Evolutionary conservation across 2,329 filamentous ascomycete genomes (phyloP).

Genomic region (Dothideomycetes sp.): DNA sequence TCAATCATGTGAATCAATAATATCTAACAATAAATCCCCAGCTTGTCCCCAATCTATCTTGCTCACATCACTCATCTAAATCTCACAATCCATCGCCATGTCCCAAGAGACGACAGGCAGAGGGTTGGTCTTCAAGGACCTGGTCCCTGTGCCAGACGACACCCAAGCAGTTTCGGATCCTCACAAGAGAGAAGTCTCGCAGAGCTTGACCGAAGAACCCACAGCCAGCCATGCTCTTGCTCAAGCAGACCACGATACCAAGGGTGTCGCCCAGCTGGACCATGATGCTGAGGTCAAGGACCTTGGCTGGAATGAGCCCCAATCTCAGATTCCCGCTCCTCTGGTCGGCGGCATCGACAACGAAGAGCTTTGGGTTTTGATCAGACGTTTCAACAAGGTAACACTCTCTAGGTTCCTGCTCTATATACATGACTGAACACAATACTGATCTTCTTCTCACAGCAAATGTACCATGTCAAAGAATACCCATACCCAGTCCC

Average conservation of each 20-base stretch:
- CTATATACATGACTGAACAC: neutral
- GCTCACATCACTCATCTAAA: neutral
- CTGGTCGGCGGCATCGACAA: conserved; percentile 61
- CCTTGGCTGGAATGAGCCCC: conserved; percentile 59
- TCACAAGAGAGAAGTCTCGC: conserved; percentile 22
- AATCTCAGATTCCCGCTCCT: conserved; percentile 46
- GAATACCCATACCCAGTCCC: conserved; percentile 51
- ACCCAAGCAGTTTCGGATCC: conserved; percentile 24
- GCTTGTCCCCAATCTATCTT: too few species aligned
- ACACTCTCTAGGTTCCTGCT: conserved; percentile 2
- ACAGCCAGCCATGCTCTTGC: conserved; percentile 41
- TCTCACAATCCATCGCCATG: neutral
- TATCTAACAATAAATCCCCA: too few species aligned
- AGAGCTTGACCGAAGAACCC: conserved; percentile 32
- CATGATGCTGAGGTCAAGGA: conserved; percentile 50
- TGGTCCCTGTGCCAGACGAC: conserved; percentile 26
- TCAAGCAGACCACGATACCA: conserved; percentile 33
- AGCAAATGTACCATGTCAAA: conserved; percentile 64
- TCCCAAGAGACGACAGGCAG: conserved; percentile 4
- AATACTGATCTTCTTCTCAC: conserved; percentile 16
- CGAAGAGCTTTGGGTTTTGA: conserved; percentile 63
- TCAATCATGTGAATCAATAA: too few species aligned
- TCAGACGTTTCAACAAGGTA: conserved; percentile 67
- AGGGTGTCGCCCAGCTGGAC: conserved; percentile 35
- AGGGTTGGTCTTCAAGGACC: conserved; percentile 5